phyloP scores from a whole-genome alignment of 768 basidiomycete genomes.

The Psilocybe tampanensis region DNA sequence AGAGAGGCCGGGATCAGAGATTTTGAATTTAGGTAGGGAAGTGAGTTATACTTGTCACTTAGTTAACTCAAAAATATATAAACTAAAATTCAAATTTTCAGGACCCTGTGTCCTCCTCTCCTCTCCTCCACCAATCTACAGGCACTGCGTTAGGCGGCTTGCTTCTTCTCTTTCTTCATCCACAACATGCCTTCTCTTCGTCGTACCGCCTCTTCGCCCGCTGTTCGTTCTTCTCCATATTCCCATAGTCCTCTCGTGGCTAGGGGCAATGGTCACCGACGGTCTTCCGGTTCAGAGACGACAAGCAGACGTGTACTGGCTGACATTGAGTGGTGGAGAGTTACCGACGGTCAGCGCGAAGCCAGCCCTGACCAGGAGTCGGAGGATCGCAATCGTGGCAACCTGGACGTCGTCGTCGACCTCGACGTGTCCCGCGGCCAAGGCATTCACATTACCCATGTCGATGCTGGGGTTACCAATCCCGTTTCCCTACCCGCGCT shows the following conservation, averaged over 20 bases:
- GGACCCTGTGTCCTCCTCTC: constrained; percentile 34
- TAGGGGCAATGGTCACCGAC: constrained; percentile 51
- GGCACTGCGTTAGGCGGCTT: constrained; percentile 58
- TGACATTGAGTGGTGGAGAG: constrained; percentile 89
- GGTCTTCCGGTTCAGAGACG: constrained; percentile 71
- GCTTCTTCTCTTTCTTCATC: constrained; percentile 25
- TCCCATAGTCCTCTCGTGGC: constrained; percentile 36
- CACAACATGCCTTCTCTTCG: constrained; percentile 72
- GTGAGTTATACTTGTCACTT: constrained; percentile 23
- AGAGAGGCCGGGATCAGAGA: constrained; percentile 21
- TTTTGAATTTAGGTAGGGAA: constrained; percentile 21
- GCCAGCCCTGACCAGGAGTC: constrained; percentile 42
- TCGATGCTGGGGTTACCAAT: constrained; percentile 41
- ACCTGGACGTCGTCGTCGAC: constrained; percentile 31
- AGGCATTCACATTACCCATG: constrained; percentile 34
- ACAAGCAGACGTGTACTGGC: constrained; percentile 71
- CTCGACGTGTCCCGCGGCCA: constrained; percentile 22
- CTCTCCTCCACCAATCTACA: constrained; percentile 24
- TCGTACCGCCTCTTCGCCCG: constrained; percentile 71
- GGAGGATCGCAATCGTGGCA: constrained; percentile 43
- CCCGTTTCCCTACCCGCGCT: constrained; percentile 36
- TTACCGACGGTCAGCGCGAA: constrained; percentile 70
- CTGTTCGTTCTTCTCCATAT: constrained; percentile 73
- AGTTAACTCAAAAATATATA: constrained; percentile 46
- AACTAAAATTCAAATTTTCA: constrained; percentile 35